These are phyloP conservation scores for Leucogyrophana mollusca DNA, from an alignment of 768 basidiomycete species.

Conservation along the genomic window DNA sequence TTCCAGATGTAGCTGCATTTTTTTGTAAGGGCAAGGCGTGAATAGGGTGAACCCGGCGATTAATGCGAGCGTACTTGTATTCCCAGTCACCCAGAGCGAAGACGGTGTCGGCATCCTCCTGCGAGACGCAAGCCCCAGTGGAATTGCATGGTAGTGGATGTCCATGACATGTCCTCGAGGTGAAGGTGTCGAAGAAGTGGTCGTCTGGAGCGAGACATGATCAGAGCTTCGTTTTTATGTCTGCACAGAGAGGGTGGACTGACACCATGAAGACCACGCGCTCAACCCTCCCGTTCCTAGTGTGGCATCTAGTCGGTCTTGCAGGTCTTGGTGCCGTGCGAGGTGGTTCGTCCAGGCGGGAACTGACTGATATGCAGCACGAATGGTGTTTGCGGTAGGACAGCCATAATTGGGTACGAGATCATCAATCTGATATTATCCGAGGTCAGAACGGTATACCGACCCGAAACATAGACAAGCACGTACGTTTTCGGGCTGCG, in stretches of 20 bases:
- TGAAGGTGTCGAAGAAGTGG: conserved; percentile 54
- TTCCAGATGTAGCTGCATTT: conserved; percentile 48
- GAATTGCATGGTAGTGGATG: conserved; percentile 45
- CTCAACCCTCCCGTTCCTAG: conserved; percentile 39
- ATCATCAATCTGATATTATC: conserved; percentile 53
- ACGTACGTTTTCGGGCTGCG: conserved; percentile 41
- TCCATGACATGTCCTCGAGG: conserved; percentile 44
- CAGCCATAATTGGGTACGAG: conserved; percentile 45
- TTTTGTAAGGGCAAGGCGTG: neutral
- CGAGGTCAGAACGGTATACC: neutral
- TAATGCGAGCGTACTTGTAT: conserved; percentile 45
- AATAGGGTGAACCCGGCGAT: conserved; percentile 5
- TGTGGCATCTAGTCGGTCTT: conserved; percentile 34
- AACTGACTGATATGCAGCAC: conserved; percentile 40
- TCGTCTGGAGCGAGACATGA: conserved; percentile 32
- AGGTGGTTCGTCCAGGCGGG: conserved; percentile 49
- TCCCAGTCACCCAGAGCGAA: conserved; percentile 62
- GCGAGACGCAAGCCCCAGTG: conserved; percentile 38
- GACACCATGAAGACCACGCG: conserved; percentile 50
- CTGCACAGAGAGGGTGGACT: conserved; percentile 9
- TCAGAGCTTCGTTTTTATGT: neutral
- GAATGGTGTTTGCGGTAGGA: conserved; percentile 38
- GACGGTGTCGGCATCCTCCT: conserved; percentile 47
- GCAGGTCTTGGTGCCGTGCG: conserved; percentile 31
- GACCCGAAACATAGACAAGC: neutral